A percentile compares a stretch with the other conserved stretches of the same genome.
Evolutionary conservation across 768 basidiomycete genomes (phyloP).

Genomic region (Thelephora ganbajun): DNA sequence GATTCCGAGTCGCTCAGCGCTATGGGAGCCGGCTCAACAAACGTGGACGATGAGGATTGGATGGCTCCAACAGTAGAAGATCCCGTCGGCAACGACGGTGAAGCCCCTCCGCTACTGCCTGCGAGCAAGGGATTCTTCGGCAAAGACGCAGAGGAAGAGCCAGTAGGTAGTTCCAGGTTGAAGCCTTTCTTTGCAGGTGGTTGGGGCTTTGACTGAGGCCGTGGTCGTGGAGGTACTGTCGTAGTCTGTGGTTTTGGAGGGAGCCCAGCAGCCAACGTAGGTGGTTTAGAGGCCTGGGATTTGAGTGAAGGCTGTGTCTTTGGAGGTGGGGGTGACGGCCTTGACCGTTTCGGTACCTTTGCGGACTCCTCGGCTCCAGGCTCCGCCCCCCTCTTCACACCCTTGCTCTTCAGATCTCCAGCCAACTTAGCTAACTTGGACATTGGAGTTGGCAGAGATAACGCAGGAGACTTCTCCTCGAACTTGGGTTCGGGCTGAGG

Average conservation of each 20-base stretch:
- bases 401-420: conserved; percentile 9
- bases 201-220: background rate
- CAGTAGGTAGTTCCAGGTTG: conserved; percentile 7
- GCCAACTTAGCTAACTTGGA: conserved; percentile 5
- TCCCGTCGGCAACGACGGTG: conserved; percentile 9
- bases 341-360: background rate
- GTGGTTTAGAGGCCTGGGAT: conserved; percentile 2
- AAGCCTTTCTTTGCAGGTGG: conserved; percentile 5
- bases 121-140: conserved; percentile 3
- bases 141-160: conserved; percentile 5
- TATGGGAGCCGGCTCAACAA: background rate
- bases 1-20: conserved; percentile 13
- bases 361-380: conserved; percentile 8
- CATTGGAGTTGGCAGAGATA: background rate
- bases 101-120: background rate
- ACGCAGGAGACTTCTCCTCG: conserved; percentile 2
- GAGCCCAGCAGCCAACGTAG: conserved; percentile 1
- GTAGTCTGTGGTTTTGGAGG: conserved; percentile 2
- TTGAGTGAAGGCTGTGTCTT: conserved; percentile 1
- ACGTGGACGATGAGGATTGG: conserved; percentile 2
- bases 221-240: background rate
- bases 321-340: background rate
- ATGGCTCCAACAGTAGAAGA: background rate
- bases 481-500: background rate
- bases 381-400: conserved; percentile 7